Evolutionary conservation across 305 asterid genomes (phyloP).

Genomic region (Salvia sclarea): DNA sequence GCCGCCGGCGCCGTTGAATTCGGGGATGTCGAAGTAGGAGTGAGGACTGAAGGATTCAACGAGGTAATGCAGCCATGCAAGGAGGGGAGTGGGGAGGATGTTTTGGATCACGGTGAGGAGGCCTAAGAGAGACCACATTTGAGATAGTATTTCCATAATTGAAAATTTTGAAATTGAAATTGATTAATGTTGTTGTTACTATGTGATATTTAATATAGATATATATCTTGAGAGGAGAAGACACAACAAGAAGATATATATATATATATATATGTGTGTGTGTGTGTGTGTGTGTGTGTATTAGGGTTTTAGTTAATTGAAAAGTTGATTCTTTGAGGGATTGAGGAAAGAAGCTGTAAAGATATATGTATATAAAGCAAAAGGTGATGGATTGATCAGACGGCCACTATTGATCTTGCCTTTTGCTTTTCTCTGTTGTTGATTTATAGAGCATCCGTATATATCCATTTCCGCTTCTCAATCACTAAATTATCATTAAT

Average conservation of each 20-base stretch:
- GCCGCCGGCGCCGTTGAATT: conserved; percentile 56
- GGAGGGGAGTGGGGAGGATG: conserved; percentile 51
- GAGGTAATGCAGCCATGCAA: conserved; percentile 41
- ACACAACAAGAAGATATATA: too few relatives aligned
- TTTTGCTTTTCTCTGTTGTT: conserved; percentile 20
- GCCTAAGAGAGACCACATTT: conserved; percentile 58
- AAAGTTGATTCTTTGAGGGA: background rate
- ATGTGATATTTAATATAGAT: background rate
- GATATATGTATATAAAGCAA: conserved; percentile 26
- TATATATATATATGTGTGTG: too few relatives aligned
- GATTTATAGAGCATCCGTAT: conserved; percentile 22
- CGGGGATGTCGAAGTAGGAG: conserved; percentile 55
- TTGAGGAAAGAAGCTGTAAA: conserved; percentile 29
- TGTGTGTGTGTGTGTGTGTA: too few relatives aligned
- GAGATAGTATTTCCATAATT: conserved; percentile 52
- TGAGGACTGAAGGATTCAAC: conserved; percentile 45
- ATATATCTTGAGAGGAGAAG: background rate
- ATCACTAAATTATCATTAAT: background rate
- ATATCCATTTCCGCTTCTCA: conserved; percentile 18
- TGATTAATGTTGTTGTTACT: background rate
- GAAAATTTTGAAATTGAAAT: too few relatives aligned
- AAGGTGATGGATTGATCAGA: background rate
- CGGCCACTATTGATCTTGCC: conserved; percentile 5
- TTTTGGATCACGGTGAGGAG: conserved; percentile 51
- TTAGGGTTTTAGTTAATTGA: background rate